Evolutionary conservation across 148 eudicot species (phyloP), one percentile per base, ranked within the genome.

Genomic region (Agrostemma githago): DNA sequence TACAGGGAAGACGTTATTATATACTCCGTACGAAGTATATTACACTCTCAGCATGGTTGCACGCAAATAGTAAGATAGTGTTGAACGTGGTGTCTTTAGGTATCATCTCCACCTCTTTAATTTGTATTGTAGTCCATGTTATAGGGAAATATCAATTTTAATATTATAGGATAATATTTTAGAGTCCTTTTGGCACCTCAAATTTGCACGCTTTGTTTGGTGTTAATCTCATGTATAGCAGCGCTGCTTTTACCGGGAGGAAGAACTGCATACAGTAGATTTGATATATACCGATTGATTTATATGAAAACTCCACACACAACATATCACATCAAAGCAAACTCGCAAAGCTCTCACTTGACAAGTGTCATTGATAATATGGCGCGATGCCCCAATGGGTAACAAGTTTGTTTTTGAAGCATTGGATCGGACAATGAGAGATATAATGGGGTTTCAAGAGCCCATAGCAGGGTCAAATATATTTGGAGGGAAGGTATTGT

Each of bases 341-440:
- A 4, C 46, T 62, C 3, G 69, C 70, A 0, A 34, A 46, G 3
- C 46, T 74, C 46, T 74, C 4, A 21, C 62, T 0, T 11, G 3
- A 3, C 34, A 74, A 9, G 37, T 69, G 37, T 74, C 61, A 9
- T 10, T 74, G 2, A 73, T 63, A 1, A 73, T 73, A 38, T 75
- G 78, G 78, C 71, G 38, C 14, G 64, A 62, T 8, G 75, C 70
- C 19, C 63, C 62, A 7, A 80, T 62, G 76, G 73, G 43, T 8
- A 75, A 77, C 9, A 71, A 7, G 21, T 72, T 14, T 2, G 42
- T 71, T 2, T 78, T 65, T 66, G 79, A 70, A 62, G 75, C 75
- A n/a, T n/a, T 70, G 2, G 70, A 77, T 6, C 61, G 51, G 0
- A 62, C 80, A 19, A 10, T 78, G 46, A 72, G 11, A 16, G 77